Conservation (phyloP, 129 eudicot genomes). For the Oenanthe sinensis region DNA sequence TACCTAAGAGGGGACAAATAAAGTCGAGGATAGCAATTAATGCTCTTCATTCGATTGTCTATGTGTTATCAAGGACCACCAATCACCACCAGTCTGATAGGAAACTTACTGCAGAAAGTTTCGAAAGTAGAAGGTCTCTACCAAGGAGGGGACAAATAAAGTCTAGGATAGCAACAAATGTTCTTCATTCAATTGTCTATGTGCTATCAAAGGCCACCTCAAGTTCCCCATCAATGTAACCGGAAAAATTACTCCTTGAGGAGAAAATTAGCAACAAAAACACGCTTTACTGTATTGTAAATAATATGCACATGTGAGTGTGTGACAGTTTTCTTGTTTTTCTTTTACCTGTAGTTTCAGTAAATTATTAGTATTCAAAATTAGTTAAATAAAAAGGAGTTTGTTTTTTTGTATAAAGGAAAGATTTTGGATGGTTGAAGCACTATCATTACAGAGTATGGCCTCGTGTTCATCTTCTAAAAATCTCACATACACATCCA, state of each 20-base stretch:
- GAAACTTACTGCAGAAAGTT: neutral
- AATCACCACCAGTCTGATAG: conserved; percentile 8
- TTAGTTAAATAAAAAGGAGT: neutral
- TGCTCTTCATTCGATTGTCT: conserved; percentile 40
- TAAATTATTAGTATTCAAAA: neutral
- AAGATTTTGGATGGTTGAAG: neutral
- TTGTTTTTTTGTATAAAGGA: neutral
- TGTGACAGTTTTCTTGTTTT: neutral
- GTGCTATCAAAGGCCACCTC: neutral
- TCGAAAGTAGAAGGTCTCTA: neutral
- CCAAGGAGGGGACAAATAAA: conserved; percentile 5
- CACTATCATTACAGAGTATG: neutral
- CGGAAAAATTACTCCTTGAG: too few species aligned
- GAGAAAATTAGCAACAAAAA: neutral
- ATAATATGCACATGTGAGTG: neutral
- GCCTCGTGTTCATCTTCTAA: too few species aligned
- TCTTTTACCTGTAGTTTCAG: neutral
- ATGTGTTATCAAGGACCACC: conserved; percentile 26
- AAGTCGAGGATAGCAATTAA: conserved; percentile 48
- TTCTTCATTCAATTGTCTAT: conserved; percentile 2
- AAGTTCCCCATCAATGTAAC: neutral
- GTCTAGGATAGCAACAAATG: neutral
- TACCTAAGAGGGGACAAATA: conserved; percentile 59
- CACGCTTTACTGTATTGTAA: neutral
- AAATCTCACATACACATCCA: too few species aligned